A percentile compares a stretch with the other conserved stretches of the same genome.
These are phyloP conservation scores for Somion occarium DNA, from an alignment of 1,284 basidiomycete genomes.

Conservation along the genomic window DNA sequence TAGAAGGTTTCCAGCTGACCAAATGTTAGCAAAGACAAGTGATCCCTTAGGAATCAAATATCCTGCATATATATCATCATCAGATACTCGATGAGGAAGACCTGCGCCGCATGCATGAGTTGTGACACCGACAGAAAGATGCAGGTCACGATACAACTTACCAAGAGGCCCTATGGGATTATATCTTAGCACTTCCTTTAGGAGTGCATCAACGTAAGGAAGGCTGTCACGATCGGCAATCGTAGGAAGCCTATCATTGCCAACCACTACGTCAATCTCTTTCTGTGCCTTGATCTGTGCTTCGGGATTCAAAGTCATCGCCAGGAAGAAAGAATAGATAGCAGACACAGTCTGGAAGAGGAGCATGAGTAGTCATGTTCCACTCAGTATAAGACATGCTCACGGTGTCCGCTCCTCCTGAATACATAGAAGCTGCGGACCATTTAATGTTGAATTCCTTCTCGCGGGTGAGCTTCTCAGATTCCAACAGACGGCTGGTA, in stretches of 20 bases:
- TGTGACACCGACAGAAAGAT: background rate
- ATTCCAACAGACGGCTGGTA: conserved; percentile 12
- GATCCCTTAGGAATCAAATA: conserved; percentile 16
- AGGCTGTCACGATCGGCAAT: conserved; percentile 28
- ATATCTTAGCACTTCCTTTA: conserved; percentile 33
- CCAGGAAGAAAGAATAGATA: conserved; percentile 27
- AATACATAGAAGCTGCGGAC: conserved; percentile 19
- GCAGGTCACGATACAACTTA: conserved; percentile 8
- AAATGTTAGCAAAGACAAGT: conserved; percentile 12
- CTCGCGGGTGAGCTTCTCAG: conserved; percentile 10
- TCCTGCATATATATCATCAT: conserved; percentile 16
- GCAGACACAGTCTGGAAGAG: conserved; percentile 14
- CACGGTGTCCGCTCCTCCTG: conserved; percentile 20
- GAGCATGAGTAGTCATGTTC: background rate
- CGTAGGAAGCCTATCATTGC: conserved; percentile 27
- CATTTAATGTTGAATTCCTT: conserved; percentile 19
- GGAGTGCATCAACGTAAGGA: conserved; percentile 31
- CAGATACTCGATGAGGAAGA: background rate
- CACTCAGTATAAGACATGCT: background rate
- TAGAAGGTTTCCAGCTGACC: background rate
- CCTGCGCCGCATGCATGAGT: too few relatives aligned
- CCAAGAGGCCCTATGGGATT: conserved; percentile 28
- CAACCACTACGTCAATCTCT: conserved; percentile 34
- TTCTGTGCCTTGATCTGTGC: conserved; percentile 26
- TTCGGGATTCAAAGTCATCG: conserved; percentile 27